A percentile compares a stretch with the other conserved stretches of the same genome.
phyloP scores from a whole-genome alignment of 441 rosid genomes.

The Isatis lusitanica region DNA sequence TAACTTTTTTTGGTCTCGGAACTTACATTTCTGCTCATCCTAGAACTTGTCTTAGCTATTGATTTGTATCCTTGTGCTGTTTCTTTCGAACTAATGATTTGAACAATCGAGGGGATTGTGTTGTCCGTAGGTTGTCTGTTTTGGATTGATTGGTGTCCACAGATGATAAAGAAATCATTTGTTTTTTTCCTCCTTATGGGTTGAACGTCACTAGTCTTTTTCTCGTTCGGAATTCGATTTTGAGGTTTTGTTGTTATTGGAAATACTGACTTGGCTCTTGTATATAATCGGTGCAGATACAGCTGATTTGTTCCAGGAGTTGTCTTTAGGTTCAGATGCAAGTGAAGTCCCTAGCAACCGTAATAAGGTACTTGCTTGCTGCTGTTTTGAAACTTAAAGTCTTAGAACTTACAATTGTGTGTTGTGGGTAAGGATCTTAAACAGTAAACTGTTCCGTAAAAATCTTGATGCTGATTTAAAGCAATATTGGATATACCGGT shows the following conservation, averaged over 20 bases:
- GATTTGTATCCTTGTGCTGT: constrained; percentile 1
- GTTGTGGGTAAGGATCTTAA: not conserved
- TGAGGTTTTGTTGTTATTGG: constrained; percentile 17
- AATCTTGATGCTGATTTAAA: not conserved
- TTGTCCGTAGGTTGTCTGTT: constrained; percentile 15
- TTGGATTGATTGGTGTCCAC: not conserved
- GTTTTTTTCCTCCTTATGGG: not conserved
- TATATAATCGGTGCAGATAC: constrained; percentile 40
- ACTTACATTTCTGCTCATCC: constrained; percentile 9
- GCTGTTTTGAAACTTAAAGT: not conserved
- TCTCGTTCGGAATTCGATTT: not conserved
- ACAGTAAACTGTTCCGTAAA: not conserved
- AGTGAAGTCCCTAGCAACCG: constrained; percentile 36
- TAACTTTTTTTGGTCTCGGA: not conserved
- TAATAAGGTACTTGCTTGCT: constrained; percentile 42
- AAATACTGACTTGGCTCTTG: constrained; percentile 32
- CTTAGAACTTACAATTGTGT: not conserved
- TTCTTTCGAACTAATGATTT: not conserved
- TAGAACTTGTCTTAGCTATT: not conserved
- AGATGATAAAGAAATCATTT: not conserved
- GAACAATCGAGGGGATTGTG: not conserved
- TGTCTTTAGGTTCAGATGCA: constrained; percentile 46
- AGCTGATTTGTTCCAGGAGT: constrained; percentile 50
- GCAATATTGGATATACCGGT: not conserved
- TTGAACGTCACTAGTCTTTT: constrained; percentile 17